These are phyloP conservation scores for Fusarium buxicola DNA, from an alignment of 2,329 filamentous ascomycete species.

Conservation along the genomic window DNA sequence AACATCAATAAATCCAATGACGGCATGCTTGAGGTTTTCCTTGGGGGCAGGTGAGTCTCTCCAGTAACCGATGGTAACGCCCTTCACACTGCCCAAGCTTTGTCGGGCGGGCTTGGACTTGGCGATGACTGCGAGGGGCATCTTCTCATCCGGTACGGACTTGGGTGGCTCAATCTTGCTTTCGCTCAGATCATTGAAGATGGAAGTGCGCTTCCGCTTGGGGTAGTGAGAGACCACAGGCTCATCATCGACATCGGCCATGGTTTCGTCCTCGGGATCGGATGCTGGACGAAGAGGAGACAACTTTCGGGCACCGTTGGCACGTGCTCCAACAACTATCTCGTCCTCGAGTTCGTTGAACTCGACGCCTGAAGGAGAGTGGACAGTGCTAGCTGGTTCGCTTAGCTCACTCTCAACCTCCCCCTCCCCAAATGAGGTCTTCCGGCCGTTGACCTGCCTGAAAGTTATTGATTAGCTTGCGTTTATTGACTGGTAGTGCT, in stretches of 20 bases:
- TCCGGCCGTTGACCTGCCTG: conserved; percentile 48
- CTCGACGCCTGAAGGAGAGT: conserved; percentile 53
- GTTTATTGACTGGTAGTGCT: not conserved
- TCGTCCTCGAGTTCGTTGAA: conserved; percentile 61
- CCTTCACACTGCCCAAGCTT: conserved; percentile 54
- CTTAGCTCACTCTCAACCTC: conserved; percentile 59
- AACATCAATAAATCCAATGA: conserved; percentile 72
- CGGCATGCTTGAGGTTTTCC: conserved; percentile 64
- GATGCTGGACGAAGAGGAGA: conserved; percentile 51
- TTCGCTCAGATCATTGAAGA: conserved; percentile 63
- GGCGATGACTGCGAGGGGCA: conserved; percentile 27
- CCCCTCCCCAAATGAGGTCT: conserved; percentile 52
- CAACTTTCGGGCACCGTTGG: conserved; percentile 53
- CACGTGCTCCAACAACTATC: conserved; percentile 62
- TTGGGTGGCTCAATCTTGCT: conserved; percentile 57
- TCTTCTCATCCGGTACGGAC: conserved; percentile 48
- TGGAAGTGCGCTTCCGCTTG: conserved; percentile 67
- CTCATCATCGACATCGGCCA: conserved; percentile 57
- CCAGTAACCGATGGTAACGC: conserved; percentile 69
- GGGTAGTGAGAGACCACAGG: conserved; percentile 56
- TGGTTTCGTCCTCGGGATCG: conserved; percentile 56
- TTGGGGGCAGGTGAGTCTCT: conserved; percentile 66
- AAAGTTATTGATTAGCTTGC: conserved; percentile 39
- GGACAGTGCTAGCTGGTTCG: conserved; percentile 51
- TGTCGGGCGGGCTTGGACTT: conserved; percentile 48